Percentiles rank a stretch among this genome's conserved stretches.
Conservation (phyloP, 805 yeast genomes). For the Schwanniomyces sp. region DNA sequence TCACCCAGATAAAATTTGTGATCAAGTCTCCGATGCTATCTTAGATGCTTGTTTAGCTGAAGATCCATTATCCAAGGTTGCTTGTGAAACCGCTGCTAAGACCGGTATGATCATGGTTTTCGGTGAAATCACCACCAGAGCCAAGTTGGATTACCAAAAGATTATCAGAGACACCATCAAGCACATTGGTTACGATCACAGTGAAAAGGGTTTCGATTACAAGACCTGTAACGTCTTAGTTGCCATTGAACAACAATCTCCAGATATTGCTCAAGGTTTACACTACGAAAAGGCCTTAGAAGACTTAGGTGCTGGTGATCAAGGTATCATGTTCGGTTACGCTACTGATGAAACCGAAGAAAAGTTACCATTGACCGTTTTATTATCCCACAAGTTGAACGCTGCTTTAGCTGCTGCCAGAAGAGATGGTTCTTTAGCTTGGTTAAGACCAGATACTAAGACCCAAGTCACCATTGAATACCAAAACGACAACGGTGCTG, state of each 20-base stretch:
- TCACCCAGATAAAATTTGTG: slow-evolving; percentile 96
- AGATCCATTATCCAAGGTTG: slow-evolving; percentile 98
- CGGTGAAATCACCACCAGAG: slow-evolving; percentile 99
- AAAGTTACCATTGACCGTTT: slow-evolving; percentile 90
- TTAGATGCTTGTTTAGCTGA: slow-evolving; percentile 94
- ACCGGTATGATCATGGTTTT: slow-evolving; percentile 99
- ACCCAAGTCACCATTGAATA: slow-evolving; percentile 99
- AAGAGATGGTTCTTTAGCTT: slow-evolving; percentile 89
- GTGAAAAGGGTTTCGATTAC: slow-evolving; percentile 97
- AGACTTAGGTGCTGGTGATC: slow-evolving; percentile 99
- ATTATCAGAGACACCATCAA: slow-evolving; percentile 97
- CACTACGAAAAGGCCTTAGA: slow-evolving; percentile 95
- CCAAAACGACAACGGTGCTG: slow-evolving; percentile 91
- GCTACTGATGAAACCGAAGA: slow-evolving; percentile 99
- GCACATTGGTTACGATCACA: slow-evolving; percentile 95
- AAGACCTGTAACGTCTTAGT: slow-evolving; percentile 98
- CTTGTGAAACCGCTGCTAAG: slow-evolving; percentile 98
- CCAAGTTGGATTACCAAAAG: slow-evolving; percentile 93
- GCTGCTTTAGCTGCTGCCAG: slow-evolving; percentile 96
- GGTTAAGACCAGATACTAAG: slow-evolving; percentile 99
- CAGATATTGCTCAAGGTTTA: slow-evolving; percentile 99
- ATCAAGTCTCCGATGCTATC: slow-evolving; percentile 98
- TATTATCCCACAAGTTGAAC: slow-evolving; percentile 94
- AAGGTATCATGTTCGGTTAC: slow-evolving; percentile 99
- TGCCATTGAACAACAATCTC: slow-evolving; percentile 99